A percentile compares a stretch with the other conserved stretches of the same genome.
Conservation (phyloP, 2,329 filamentous ascomycete species). For the Ophiostoma ips region DNA sequence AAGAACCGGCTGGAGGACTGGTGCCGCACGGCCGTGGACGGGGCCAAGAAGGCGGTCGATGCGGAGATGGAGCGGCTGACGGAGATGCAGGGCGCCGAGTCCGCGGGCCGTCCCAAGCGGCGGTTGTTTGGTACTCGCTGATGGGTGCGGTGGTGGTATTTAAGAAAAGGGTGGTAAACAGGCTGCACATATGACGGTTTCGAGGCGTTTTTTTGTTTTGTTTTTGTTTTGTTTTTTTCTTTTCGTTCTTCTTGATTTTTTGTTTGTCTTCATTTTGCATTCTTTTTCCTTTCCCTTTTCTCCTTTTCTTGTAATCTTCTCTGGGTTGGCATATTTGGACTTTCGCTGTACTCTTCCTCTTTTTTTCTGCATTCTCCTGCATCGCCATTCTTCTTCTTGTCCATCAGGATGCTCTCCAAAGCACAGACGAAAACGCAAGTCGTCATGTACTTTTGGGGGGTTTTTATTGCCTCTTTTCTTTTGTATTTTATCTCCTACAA, state of each 20-base stretch:
- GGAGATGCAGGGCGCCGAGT: constrained; percentile 3
- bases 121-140: constrained; percentile 6
- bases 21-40: constrained; percentile 23
- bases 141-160: neutral
- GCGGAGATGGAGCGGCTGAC: constrained; percentile 14
- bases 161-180: neutral
- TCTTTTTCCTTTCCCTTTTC: neutral
- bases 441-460: neutral
- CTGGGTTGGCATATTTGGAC: too few species aligned
- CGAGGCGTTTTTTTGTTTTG: neutral
- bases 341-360: too few species aligned
- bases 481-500: neutral
- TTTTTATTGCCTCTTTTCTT: neutral
- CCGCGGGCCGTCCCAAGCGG: constrained; percentile 1
- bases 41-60: constrained; percentile 18
- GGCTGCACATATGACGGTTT: neutral
- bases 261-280: neutral
- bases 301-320: neutral
- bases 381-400: too few species aligned
- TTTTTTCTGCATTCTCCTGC: neutral
- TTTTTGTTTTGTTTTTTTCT: neutral
- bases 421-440: too few species aligned
- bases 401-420: too few species aligned
- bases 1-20: constrained; percentile 59
- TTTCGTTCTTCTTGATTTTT: neutral